These are phyloP conservation scores for Patellifolia procumbens DNA, from an alignment of 179 eudicot species.

Conservation along the genomic window DNA sequence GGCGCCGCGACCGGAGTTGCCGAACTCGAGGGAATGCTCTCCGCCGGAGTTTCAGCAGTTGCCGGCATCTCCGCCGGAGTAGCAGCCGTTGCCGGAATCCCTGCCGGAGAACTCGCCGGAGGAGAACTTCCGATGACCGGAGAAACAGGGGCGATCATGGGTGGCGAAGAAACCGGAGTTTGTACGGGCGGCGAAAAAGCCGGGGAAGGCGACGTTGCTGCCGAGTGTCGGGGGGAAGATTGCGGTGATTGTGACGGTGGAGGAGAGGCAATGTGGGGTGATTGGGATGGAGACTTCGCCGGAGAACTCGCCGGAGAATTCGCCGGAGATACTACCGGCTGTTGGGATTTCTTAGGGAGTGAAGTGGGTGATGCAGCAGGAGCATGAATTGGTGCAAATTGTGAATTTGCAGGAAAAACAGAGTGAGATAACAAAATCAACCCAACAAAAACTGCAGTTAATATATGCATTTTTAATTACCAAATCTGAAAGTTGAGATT, in stretches of 20 bases:
- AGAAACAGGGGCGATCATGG: neutral
- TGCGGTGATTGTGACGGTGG: neutral
- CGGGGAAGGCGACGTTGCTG: neutral
- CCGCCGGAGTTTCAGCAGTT: neutral
- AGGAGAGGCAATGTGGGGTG: too few species aligned
- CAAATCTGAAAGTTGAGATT: neutral
- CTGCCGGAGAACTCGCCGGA: neutral
- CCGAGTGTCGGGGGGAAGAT: neutral
- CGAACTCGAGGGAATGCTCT: constrained; percentile 23
- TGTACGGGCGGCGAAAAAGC: neutral
- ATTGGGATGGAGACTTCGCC: constrained; percentile 1
- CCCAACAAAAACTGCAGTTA: neutral
- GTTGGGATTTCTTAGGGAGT: neutral
- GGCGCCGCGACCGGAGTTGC: constrained; percentile 27
- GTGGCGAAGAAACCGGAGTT: neutral
- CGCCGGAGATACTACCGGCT: neutral
- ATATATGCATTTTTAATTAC: constrained; percentile 13
- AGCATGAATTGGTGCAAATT: constrained; percentile 12
- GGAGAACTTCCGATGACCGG: neutral
- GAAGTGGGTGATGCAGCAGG: constrained; percentile 4
- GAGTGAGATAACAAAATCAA: constrained; percentile 6
- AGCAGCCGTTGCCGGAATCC: neutral
- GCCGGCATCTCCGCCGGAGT: constrained; percentile 15
- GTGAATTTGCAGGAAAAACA: neutral
- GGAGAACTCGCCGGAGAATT: neutral